Percentiles rank a stretch among this genome's conserved stretches.
Evolutionary conservation across 1,284 basidiomycete genomes (phyloP).

Genomic region (Apiotrichum montevideense): DNA sequence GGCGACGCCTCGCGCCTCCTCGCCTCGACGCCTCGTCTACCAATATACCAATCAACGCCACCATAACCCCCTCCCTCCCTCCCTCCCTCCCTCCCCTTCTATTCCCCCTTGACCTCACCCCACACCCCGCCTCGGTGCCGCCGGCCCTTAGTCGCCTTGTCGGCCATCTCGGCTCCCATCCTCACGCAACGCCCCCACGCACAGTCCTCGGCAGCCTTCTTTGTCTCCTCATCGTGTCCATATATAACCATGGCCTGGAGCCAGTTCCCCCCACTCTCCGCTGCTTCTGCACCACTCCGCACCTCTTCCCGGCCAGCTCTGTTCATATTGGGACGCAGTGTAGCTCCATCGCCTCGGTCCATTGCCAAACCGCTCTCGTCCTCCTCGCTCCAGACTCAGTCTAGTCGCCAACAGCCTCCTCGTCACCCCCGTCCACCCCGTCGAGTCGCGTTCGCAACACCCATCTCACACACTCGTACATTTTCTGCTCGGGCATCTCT

Average conservation of each 20-base stretch:
- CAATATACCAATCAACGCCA: too few relatives aligned
- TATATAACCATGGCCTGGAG: conserved; percentile 1
- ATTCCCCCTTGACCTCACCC: not conserved
- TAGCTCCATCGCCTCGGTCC: not conserved
- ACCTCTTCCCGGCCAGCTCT: not conserved
- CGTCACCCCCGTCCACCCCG: too few relatives aligned
- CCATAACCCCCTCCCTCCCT: not conserved
- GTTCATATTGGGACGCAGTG: conserved; percentile 1
- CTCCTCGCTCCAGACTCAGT: not conserved
- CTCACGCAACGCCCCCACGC: not conserved
- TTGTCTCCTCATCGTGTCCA: not conserved
- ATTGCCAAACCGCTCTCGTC: not conserved
- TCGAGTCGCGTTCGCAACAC: too few relatives aligned
- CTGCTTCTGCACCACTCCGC: not conserved
- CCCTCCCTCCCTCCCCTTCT: not conserved
- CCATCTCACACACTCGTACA: too few relatives aligned
- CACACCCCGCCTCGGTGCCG: not conserved
- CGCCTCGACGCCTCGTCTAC: too few relatives aligned
- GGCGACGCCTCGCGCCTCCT: too few relatives aligned
- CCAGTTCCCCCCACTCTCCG: not conserved
- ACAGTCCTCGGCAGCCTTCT: not conserved
- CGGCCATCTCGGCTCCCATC: not conserved
- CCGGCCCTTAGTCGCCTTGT: not conserved
- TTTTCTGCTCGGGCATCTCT: too few relatives aligned
- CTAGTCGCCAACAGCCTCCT: not conserved